A percentile compares a stretch with the other conserved stretches of the same genome.
phyloP scores from a whole-genome alignment of 805 yeast genomes.

The Lipomyces chichibuensis region DNA sequence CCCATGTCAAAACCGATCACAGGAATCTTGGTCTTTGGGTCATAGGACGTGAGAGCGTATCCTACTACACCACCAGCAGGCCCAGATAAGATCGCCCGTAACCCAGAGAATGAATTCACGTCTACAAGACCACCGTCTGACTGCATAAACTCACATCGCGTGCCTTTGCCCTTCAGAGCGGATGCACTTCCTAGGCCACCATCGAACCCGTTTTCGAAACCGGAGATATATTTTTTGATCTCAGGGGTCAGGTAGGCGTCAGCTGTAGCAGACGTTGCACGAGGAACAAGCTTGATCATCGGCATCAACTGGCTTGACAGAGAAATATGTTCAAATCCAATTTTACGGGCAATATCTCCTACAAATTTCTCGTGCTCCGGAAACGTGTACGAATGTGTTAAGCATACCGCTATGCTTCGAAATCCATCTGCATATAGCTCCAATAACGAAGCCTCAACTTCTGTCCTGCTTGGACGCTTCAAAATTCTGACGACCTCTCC shows the following conservation, averaged over 20 bases:
- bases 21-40: constrained; percentile 57
- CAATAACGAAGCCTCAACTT: constrained; percentile 50
- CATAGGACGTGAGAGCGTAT: constrained; percentile 78
- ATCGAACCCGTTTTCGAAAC: constrained; percentile 64
- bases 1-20: constrained; percentile 88
- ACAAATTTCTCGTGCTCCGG: constrained; percentile 68
- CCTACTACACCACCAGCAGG: constrained; percentile 99
- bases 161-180: constrained; percentile 38
- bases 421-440: constrained; percentile 60
- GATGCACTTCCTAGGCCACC: constrained; percentile 50
- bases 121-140: constrained; percentile 94
- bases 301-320: constrained; percentile 72
- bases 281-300: constrained; percentile 73
- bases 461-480: constrained; percentile 53
- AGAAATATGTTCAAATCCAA: constrained; percentile 72
- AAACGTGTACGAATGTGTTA: constrained; percentile 73
- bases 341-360: constrained; percentile 59
- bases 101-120: constrained; percentile 80
- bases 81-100: constrained; percentile 86
- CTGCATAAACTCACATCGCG: constrained; percentile 82
- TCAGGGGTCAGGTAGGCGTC: constrained; percentile 86
- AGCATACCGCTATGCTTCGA: constrained; percentile 69
- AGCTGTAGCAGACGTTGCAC: constrained; percentile 77
- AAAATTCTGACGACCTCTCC: constrained; percentile 69
- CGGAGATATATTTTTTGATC: constrained; percentile 62